Base-by-base conservation (phyloP, 768 basidiomycete genomes). In the Leccinum disarticulatum region DNA sequence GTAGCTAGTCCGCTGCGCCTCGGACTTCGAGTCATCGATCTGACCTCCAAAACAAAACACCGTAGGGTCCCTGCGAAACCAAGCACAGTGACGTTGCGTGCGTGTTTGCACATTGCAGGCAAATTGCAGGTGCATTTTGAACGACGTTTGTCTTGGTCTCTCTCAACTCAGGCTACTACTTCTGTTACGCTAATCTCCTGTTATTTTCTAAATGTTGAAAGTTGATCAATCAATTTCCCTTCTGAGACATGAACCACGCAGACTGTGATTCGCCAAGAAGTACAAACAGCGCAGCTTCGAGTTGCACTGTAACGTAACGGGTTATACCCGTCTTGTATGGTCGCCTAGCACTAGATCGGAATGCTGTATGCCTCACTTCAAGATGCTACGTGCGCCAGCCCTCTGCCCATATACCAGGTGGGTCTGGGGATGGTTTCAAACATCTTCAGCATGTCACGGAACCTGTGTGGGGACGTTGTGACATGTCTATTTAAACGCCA, bases 241-340 rank as follows among this genome's bases (percentile, higher is more conserved):
- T 30, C 5, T 13, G 22, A 3, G 11, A 19, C 9, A 19, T 10
- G 9, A 46, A 15, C 15, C 19, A 22, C 19, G 43, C 43, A 17
- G 13, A 35, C 33, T 35, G 13, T 35, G 33, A 35, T 35, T 35
- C 33, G 33, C 33, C 33, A 35, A 35, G 33, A 35, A 35, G 33
- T 35, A 35, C 33, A 35, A 36, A 36, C 36, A 15, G 15, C 36
- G 36, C 36, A 15, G 36, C 36, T 36, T 36, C 36, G 13, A 35
- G 33, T 35, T 35, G 33, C 33, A 35, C 33, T 36, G 36, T 52
- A 28, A 60, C 63, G 54, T 64, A 63, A 63, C 43, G 22, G 38
- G 30, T 35, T 13, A 52, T 30, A 11, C 17, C 27, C 33, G n/a
- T 25, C 7, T 14, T 53, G 56, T 28, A 22, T 28, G 10, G 52